Evolutionary conservation across 345 rosid species (phyloP).

Genomic region (Eucalyptus pauciflora): DNA sequence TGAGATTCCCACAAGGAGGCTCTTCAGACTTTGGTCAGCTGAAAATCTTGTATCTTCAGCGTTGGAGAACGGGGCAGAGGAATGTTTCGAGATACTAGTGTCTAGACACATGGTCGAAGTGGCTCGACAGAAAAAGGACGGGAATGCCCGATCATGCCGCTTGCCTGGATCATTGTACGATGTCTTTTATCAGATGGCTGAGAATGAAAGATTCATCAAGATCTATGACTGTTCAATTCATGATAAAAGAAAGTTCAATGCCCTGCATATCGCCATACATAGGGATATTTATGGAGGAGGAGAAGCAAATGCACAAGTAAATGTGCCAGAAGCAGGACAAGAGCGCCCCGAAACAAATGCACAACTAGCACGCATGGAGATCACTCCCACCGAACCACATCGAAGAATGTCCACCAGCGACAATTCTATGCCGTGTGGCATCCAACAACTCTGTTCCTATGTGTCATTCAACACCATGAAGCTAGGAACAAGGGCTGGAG

Average conservation of each 20-base stretch:
- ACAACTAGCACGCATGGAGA: background rate
- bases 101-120: conserved; percentile 7
- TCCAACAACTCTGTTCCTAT: conserved; percentile 4
- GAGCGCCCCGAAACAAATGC: background rate
- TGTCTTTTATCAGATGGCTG: background rate
- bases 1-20: conserved; percentile 15
- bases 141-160: conserved; percentile 8
- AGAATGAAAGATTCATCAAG: background rate
- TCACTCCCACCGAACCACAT: background rate
- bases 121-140: background rate
- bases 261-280: background rate
- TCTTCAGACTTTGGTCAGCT: conserved; percentile 20
- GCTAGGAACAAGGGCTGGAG: background rate
- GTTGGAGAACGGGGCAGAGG: background rate
- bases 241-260: background rate
- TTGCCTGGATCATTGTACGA: background rate
- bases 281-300: background rate
- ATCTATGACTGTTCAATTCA: background rate
- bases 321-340: background rate
- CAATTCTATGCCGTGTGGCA: background rate
- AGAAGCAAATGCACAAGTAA: background rate
- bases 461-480: background rate
- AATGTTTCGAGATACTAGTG: background rate
- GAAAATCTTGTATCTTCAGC: background rate
- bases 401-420: background rate